Conservation (phyloP, 2,329 filamentous ascomycete genomes). For the Rachicladosporium sp. region DNA sequence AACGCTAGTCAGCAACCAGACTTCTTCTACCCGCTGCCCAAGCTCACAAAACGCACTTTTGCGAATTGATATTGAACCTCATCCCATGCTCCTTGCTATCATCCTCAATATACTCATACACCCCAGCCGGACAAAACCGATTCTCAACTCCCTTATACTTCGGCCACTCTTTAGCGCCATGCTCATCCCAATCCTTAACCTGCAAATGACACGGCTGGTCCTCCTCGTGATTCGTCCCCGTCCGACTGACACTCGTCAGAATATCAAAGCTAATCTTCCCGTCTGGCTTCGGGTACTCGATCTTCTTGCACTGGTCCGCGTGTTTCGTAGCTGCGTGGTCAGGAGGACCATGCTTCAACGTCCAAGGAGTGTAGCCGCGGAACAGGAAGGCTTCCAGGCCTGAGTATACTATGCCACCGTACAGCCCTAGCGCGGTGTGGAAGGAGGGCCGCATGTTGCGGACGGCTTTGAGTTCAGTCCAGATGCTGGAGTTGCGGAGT, state of each 20-base stretch:
- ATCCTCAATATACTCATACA: conserved; percentile 97
- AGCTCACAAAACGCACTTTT: conserved; percentile 60
- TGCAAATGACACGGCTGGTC: conserved; percentile 95
- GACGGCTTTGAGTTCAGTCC: conserved; percentile 87
- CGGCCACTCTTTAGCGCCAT: conserved; percentile 72
- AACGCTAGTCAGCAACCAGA: conserved; percentile 16
- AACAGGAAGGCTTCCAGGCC: conserved; percentile 82
- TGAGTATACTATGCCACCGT: conserved; percentile 84
- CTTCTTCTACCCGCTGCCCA: neutral
- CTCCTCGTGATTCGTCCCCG: conserved; percentile 96
- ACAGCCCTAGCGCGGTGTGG: conserved; percentile 73
- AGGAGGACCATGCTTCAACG: conserved; percentile 66
- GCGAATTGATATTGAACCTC: conserved; percentile 91
- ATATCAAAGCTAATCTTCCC: conserved; percentile 94
- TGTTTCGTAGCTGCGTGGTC: conserved; percentile 70
- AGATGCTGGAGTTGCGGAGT: conserved; percentile 75
- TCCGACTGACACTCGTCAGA: conserved; percentile 84
- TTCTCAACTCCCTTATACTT: conserved; percentile 88
- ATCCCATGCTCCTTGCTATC: conserved; percentile 75
- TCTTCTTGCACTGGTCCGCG: conserved; percentile 71
- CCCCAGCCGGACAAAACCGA: conserved; percentile 89
- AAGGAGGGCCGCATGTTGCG: conserved; percentile 97
- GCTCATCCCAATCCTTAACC: conserved; percentile 88
- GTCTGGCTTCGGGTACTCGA: conserved; percentile 94
- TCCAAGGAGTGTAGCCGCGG: conserved; percentile 82